phyloP scores from a whole-genome alignment of 345 rosid species.

The Acer yangbiense region DNA sequence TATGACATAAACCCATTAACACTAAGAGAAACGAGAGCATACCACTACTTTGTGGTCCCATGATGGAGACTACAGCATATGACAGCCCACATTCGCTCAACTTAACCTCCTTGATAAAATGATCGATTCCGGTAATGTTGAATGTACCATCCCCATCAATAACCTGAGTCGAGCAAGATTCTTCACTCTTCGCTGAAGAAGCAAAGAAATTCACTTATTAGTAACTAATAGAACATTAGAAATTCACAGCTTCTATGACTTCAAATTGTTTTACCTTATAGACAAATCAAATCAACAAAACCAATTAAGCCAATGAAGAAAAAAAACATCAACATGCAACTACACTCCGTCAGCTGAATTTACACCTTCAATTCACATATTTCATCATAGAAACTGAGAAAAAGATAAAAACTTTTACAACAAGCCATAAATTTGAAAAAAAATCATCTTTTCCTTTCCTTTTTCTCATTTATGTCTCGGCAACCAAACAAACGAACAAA shows the following conservation, averaged over 20 bases:
- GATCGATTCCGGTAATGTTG: constrained; percentile 66
- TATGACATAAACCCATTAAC: constrained; percentile 5
- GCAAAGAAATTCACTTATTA: neutral
- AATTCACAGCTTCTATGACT: neutral
- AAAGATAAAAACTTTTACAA: neutral
- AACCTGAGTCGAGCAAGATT: constrained; percentile 85
- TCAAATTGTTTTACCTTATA: neutral
- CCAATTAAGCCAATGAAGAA: neutral
- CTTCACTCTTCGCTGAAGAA: constrained; percentile 43
- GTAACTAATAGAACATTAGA: constrained; percentile 8
- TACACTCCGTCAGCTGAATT: constrained; percentile 1
- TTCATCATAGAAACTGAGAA: neutral
- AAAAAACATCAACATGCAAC: neutral
- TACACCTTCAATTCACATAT: neutral
- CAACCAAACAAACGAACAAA: constrained; percentile 24
- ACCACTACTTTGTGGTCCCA: constrained; percentile 99
- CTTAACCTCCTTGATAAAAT: constrained; percentile 72
- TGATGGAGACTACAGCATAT: constrained; percentile 91
- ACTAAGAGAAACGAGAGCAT: constrained; percentile 29
- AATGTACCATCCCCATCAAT: constrained; percentile 90
- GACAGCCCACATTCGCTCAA: constrained; percentile 89
- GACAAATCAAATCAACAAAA: neutral
- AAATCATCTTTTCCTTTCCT: neutral
- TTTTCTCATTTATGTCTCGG: constrained; percentile 14
- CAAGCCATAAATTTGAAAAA: neutral